Evolutionary conservation across 1,284 basidiomycete genomes (phyloP), one percentile per base, ranked within the genome.

Genomic region (Austroboletus niveus): DNA sequence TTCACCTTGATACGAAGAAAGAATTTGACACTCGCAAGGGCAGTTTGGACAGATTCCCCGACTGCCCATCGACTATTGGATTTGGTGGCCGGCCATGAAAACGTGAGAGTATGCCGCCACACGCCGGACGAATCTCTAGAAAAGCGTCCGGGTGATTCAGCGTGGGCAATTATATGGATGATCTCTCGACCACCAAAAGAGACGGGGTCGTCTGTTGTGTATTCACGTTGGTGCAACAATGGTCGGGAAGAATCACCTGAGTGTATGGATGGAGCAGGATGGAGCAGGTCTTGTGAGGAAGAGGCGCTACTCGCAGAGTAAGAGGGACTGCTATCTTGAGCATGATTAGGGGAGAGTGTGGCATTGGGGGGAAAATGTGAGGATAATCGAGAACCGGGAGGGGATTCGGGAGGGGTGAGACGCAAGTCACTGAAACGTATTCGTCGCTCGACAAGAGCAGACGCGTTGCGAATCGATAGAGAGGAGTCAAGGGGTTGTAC

Each of bases 81-180:
- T 61, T 84, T 87, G 47, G 77, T 68, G 40, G 80, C 76, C 8
- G 88, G 88, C 83, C 88, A 88, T 58, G 85, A 84, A 36, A 89
- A 68, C 8, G 83, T 81, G 41, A 89, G 67, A 4, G 78, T 84
- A 64, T 84, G 82, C 45, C 69, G 75, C 79, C 80, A 87, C 9
- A 81, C 66, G 40, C 84, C 84, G 45, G 75, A 67, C 3, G 71
- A 64, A 59, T 85, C 80, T 47, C 72, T 75, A 41, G 74, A 61
- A 61, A 87, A 85, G 34, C 72, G 71, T 27, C 79, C 81, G 1
- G 76, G 74, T 12, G 78, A 78, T 61, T 89, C 84, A 15, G 78
- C 73, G 52, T 77, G 80, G 29, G 78, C 76, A 50, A 89, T 74
- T 43, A 77, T 75, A 47, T 78, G 76, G 32, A 73, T 82, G n/a